phyloP scores from a whole-genome alignment of 371 early-diverging fungal genomes.

The Capniomyces stellatus region DNA sequence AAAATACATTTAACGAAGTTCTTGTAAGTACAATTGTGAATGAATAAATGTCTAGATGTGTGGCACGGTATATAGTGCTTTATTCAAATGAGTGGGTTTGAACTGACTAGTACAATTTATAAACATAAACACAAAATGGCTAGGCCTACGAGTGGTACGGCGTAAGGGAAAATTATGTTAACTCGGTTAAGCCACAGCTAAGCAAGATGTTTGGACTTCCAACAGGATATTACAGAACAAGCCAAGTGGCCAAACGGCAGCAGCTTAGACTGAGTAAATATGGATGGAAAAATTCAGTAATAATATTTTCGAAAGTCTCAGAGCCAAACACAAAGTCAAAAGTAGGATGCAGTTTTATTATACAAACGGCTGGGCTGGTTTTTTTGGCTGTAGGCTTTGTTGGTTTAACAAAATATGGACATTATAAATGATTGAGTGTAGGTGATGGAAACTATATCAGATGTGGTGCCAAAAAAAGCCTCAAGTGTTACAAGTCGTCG shows the following conservation, averaged over 20 bases:
- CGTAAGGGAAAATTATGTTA: slow-evolving; percentile 45
- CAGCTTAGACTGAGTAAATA: slow-evolving; percentile 31
- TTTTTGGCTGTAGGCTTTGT: slow-evolving; percentile 2
- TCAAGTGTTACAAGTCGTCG: no score
- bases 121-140: neutral
- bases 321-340: no score
- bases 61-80: neutral
- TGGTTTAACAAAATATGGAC: neutral
- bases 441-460: no score
- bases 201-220: slow-evolving; percentile 38
- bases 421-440: neutral
- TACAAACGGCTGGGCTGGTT: neutral
- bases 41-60: neutral
- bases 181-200: slow-evolving; percentile 40
- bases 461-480: no score
- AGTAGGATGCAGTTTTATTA: no score
- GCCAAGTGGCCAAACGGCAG: slow-evolving; percentile 37
- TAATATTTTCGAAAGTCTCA: no score
- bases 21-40: slow-evolving; percentile 10
- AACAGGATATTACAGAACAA: slow-evolving; percentile 35
- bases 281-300: neutral
- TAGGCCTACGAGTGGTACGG: slow-evolving; percentile 48
- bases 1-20: slow-evolving; percentile 13
- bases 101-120: neutral
- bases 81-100: neutral